Evolutionary conservation across 1,139 yeast genomes (phyloP).

Genomic region (Candida glucosophila): DNA sequence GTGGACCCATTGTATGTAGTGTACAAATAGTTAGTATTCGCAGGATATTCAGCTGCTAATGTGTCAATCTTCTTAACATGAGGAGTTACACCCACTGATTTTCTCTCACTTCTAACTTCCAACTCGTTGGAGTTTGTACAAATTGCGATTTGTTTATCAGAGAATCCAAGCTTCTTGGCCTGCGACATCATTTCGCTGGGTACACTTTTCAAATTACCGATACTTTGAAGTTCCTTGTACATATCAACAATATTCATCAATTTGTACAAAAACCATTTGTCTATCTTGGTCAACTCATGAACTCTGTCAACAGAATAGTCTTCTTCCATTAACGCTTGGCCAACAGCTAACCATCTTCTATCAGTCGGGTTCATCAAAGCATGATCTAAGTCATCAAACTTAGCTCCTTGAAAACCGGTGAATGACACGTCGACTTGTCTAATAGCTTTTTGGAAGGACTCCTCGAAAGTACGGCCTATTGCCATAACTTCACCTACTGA

Average conservation of each 20-base stretch:
- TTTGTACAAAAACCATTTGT: constrained; percentile 92
- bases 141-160: constrained; percentile 84
- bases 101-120: constrained; percentile 74
- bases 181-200: constrained; percentile 63
- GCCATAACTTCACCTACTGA: constrained; percentile 99
- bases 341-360: constrained; percentile 97
- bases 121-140: constrained; percentile 65
- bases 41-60: constrained; percentile 98
- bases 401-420: constrained; percentile 87
- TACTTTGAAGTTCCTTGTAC: constrained; percentile 70
- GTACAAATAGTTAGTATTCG: constrained; percentile 89
- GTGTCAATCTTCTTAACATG: constrained; percentile 96
- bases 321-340: constrained; percentile 89
- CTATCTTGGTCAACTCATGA: constrained; percentile 85
- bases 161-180: constrained; percentile 91
- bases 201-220: constrained; percentile 48
- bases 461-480: constrained; percentile 95
- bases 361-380: constrained; percentile 88
- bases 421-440: constrained; percentile 92
- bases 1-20: constrained; percentile 90
- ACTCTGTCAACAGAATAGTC: constrained; percentile 85
- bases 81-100: constrained; percentile 72
- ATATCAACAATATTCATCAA: constrained; percentile 83
- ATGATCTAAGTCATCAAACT: constrained; percentile 71
- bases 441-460: constrained; percentile 95